phyloP scores from a whole-genome alignment of 805 yeast genomes.

The Metschnikowia proteae region DNA sequence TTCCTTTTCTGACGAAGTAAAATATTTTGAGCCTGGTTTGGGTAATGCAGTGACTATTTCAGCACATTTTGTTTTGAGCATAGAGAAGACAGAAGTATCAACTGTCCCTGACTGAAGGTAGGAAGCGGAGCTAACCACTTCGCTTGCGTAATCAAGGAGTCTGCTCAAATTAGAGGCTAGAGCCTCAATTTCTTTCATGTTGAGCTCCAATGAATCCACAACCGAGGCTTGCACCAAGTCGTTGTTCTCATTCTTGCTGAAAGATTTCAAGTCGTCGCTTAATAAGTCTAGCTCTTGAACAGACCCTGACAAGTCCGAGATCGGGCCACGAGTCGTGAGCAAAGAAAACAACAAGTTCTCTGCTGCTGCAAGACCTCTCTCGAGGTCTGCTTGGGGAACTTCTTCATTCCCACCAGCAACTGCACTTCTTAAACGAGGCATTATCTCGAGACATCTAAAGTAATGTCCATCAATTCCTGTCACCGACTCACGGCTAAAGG shows the following conservation, averaged over 20 bases:
- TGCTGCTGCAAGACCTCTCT: slow-evolving; percentile 68
- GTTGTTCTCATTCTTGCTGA: slow-evolving; percentile 13
- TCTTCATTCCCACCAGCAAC: slow-evolving; percentile 63
- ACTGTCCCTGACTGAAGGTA: slow-evolving; percentile 7
- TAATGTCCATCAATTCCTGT: slow-evolving; percentile 49
- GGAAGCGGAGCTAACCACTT: slow-evolving; percentile 6
- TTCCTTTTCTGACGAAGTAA: slow-evolving; percentile 16
- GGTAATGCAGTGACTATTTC: slow-evolving; percentile 6
- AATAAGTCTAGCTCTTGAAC: slow-evolving; percentile 15
- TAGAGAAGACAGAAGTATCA: slow-evolving; percentile 5
- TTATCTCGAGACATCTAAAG: slow-evolving; percentile 68
- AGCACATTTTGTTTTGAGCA: slow-evolving; percentile 7
- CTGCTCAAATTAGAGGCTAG: slow-evolving; percentile 9
- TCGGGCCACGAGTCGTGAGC: slow-evolving; percentile 49
- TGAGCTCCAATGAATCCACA: slow-evolving; percentile 18
- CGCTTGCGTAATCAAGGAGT: slow-evolving; percentile 13
- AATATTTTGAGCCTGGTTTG: slow-evolving; percentile 1
- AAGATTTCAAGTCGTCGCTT: slow-evolving; percentile 15
- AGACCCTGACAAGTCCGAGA: slow-evolving; percentile 31
- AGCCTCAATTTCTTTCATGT: slow-evolving; percentile 16
- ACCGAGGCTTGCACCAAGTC: slow-evolving; percentile 17
- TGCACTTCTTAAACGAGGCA: slow-evolving; percentile 73
- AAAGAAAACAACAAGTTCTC: slow-evolving; percentile 67
- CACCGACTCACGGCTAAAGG: slow-evolving; percentile 38
- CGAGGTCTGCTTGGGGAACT: slow-evolving; percentile 69